Evolutionary conservation across 345 rosid species (phyloP), one percentile per base, ranked within the genome.

Genomic region (Orychophragmus violaceus): DNA sequence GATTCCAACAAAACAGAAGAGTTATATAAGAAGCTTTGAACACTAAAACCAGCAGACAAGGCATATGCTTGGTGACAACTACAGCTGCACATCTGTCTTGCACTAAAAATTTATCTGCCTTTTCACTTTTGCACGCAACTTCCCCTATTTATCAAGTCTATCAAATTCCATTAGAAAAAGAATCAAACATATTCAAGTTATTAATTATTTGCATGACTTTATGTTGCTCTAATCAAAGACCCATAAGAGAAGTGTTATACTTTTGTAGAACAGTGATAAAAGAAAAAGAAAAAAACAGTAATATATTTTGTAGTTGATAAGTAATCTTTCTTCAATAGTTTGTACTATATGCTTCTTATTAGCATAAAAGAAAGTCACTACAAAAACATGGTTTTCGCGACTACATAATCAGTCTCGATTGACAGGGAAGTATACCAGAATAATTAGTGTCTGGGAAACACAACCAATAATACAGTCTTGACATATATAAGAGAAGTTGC

Each of bases 41-140:
- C 64, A 68, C 16, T 62, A 11, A 42, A 54, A 61, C 64, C 59
- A 68, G 24, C 62, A 74, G 77, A 67, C 73, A 74, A 74, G 63
- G 71, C 69, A 66, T 60, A 67, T 74, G 68, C 77, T 74, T 74
- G 50, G 36, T 74, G 77, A 74, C 41, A 60, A 67, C 64, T 54
- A 68, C 73, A 52, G 58, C 53, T 67, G 56, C 74, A 74, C 53
- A 68, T 48, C 69, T 74, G 78, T 68, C 14, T 9, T 54, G 52
- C 74, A 67, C 78, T 55, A 13, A 12, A 33, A 11, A 59, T 1
- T 27, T 62, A 14, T 53, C 51, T 45, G 35, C 67, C 50, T 61
- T 41, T 41, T 16, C 46, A 41, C 16, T 21, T 41, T 41, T 41
- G 72, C 72, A 74, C 72, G 77, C 77, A 74, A 74, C 72, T 73